phyloP scores from a whole-genome alignment of 2,329 filamentous ascomycete species.

The Massarina eburnea region DNA sequence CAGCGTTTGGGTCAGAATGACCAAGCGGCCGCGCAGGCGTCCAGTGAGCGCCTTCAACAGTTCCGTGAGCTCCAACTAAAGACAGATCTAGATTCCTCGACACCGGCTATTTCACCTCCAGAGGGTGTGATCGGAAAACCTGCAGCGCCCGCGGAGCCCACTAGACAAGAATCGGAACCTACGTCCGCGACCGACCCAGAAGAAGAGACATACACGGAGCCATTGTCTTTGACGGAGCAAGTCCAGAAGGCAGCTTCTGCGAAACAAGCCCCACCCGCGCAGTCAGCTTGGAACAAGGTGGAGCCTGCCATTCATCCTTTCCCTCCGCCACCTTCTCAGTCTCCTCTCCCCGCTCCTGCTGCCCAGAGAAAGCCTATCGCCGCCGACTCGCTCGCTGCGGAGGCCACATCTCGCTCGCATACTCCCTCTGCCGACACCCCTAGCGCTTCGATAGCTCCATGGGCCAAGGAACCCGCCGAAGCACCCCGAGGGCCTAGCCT shows the following conservation, averaged over 20 bases:
- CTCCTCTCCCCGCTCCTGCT: conserved; percentile 83
- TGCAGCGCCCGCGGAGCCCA: conserved; percentile 20
- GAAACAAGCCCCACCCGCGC: conserved; percentile 58
- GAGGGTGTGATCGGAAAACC: conserved; percentile 43
- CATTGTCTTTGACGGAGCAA: conserved; percentile 77
- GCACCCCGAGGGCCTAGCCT: conserved; percentile 83
- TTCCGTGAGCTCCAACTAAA: conserved; percentile 79
- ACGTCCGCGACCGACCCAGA: conserved; percentile 20
- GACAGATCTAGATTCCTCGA: conserved; percentile 59
- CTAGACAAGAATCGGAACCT: conserved; percentile 19
- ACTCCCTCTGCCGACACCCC: conserved; percentile 70
- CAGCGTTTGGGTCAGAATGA: conserved; percentile 35
- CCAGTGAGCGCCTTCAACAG: conserved; percentile 73
- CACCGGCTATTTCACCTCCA: conserved; percentile 25
- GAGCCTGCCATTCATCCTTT: conserved; percentile 77
- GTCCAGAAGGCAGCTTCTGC: conserved; percentile 73
- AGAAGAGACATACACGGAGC: conserved; percentile 42
- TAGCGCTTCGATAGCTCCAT: conserved; percentile 79
- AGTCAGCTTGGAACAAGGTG: conserved; percentile 61
- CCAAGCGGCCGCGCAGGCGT: conserved; percentile 45
- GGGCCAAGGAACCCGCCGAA: conserved; percentile 82
- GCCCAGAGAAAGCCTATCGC: conserved; percentile 86
- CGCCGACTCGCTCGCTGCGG: conserved; percentile 69
- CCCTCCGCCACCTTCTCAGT: conserved; percentile 73
- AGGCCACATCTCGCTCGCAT: conserved; percentile 72